A percentile compares a stretch with the other conserved stretches of the same genome.
phyloP scores from a whole-genome alignment of 495 filamentous ascomycete species.

The Massariosphaeria phaeospora region DNA sequence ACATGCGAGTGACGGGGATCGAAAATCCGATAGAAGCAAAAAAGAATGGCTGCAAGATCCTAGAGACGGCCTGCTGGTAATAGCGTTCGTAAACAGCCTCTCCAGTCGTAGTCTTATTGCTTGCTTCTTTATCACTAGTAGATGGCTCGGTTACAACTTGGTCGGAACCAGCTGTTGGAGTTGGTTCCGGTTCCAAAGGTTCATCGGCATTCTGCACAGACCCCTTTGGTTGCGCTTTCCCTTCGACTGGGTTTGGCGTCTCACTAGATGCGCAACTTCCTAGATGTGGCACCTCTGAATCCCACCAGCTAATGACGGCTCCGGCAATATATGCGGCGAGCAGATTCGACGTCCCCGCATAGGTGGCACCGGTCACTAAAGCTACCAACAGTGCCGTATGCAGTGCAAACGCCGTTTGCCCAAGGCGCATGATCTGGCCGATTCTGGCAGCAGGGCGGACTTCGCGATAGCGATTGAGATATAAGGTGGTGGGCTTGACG shows the following conservation, averaged over 20 bases:
- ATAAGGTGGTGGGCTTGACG: conserved; percentile 41
- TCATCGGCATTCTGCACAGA: no score
- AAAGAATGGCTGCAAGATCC: conserved; percentile 67
- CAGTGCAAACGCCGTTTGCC: conserved; percentile 41
- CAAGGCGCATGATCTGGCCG: not conserved
- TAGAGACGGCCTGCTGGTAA: conserved; percentile 47
- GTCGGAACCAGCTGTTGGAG: not conserved
- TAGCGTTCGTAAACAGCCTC: conserved; percentile 52
- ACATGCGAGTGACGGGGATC: conserved; percentile 69
- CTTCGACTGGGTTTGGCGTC: not conserved
- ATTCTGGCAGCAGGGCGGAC: conserved; percentile 10
- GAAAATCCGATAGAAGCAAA: conserved; percentile 79
- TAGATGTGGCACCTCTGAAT: conserved; percentile 35
- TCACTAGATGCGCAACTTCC: not conserved
- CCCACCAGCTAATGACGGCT: conserved; percentile 54
- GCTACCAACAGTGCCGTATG: conserved; percentile 49
- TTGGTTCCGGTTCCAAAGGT: not conserved
- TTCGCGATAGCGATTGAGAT: conserved; percentile 16
- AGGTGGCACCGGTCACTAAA: conserved; percentile 54
- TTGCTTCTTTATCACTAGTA: not conserved
- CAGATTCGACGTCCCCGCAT: conserved; percentile 62
- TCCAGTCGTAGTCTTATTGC: conserved; percentile 29
- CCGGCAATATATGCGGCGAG: conserved; percentile 70
- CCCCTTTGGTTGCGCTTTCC: not conserved
- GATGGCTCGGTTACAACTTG: not conserved